A percentile compares a stretch with the other conserved stretches of the same genome.
These are phyloP conservation scores for Chrysanthemum seticuspe DNA, from an alignment of 129 eudicot genomes.

Conservation along the genomic window DNA sequence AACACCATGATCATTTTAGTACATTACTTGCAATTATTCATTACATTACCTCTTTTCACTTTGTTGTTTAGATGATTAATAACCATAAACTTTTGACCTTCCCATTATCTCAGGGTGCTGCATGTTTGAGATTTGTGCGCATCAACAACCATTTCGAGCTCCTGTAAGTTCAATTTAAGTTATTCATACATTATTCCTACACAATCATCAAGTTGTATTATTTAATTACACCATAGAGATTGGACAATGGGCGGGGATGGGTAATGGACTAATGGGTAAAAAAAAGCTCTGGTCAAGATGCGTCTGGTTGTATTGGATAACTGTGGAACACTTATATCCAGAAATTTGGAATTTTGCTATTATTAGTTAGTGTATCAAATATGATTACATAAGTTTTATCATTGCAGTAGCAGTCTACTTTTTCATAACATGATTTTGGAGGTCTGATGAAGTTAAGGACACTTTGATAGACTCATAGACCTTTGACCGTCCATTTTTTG, in stretches of 20 bases:
- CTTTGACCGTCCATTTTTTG: too few relatives aligned
- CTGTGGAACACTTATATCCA: background rate
- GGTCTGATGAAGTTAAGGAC: background rate
- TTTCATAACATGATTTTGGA: background rate
- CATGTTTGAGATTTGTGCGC: constrained; percentile 98
- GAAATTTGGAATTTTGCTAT: background rate
- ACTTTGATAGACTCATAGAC: too few relatives aligned
- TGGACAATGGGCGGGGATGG: background rate
- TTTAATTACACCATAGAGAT: background rate
- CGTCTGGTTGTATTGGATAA: background rate
- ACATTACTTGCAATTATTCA: background rate
- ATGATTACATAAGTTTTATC: background rate
- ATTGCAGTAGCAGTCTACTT: background rate
- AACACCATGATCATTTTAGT: background rate
- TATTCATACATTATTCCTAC: constrained; percentile 7
- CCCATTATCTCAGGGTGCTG: constrained; percentile 66
- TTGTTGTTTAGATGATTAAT: background rate
- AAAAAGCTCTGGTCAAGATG: background rate
- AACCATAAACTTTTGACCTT: background rate
- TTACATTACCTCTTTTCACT: background rate
- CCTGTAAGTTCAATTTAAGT: constrained; percentile 56
- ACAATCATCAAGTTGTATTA: constrained; percentile 13
- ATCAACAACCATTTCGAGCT: constrained; percentile 93
- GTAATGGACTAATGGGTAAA: background rate
- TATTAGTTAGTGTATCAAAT: background rate